These are phyloP conservation scores for Macrophomina phaseolina DNA, from an alignment of 2,329 filamentous ascomycete genomes.

Conservation along the genomic window DNA sequence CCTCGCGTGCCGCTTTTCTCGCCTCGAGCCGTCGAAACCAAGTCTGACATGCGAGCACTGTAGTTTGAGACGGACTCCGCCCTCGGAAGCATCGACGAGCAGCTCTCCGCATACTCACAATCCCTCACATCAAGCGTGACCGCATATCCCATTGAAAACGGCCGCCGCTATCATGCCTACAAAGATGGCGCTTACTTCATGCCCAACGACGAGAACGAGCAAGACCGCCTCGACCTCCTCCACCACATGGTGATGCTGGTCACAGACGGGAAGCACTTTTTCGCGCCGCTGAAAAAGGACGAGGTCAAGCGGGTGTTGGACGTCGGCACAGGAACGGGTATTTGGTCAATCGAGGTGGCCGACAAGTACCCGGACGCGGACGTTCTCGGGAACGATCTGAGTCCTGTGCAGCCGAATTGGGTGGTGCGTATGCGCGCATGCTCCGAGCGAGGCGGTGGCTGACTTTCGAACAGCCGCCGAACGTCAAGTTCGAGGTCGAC, in stretches of 20 bases:
- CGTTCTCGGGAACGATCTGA: constrained; percentile 49
- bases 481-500: constrained; percentile 67
- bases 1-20: no score
- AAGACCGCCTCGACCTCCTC: constrained; percentile 39
- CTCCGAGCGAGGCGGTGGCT: background rate
- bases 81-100: constrained; percentile 10
- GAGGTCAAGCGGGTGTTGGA: constrained; percentile 32
- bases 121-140: constrained; percentile 29
- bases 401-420: constrained; percentile 54
- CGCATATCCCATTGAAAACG: constrained; percentile 35
- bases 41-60: background rate
- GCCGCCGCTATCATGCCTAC: constrained; percentile 38
- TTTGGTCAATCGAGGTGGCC: constrained; percentile 37
- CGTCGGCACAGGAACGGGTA: constrained; percentile 39
- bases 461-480: constrained; percentile 52
- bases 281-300: constrained; percentile 31
- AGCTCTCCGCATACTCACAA: constrained; percentile 19
- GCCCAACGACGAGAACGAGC: constrained; percentile 38
- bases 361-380: constrained; percentile 16
- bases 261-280: constrained; percentile 37
- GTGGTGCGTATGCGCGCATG: background rate
- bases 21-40: background rate
- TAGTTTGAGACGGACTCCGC: constrained; percentile 16
- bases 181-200: constrained; percentile 38
- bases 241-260: constrained; percentile 37